Evolutionary conservation across 331 rosid species (phyloP).

Genomic region (Quercus tomentella): DNA sequence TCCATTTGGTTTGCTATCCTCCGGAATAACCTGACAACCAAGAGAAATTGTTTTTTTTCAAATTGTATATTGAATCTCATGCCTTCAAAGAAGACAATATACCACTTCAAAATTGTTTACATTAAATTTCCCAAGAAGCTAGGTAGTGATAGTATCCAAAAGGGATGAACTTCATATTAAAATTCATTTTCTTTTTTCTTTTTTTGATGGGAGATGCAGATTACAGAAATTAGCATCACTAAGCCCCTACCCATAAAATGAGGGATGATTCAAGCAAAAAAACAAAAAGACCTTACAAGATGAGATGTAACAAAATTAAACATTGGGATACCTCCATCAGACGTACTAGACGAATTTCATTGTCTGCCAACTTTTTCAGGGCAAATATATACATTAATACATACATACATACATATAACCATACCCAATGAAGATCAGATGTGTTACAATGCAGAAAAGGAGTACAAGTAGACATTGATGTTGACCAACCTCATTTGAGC

Average conservation of each 20-base stretch:
- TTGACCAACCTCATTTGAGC: constrained; percentile 75
- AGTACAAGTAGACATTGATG: constrained; percentile 6
- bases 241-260: neutral
- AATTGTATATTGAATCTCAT: neutral
- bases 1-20: constrained; percentile 63
- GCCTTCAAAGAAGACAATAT: neutral
- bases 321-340: neutral
- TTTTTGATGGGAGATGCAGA: neutral
- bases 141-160: neutral
- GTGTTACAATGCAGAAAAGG: constrained; percentile 1
- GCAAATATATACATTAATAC: neutral
- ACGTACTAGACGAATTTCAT: constrained; percentile 3
- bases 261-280: neutral
- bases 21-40: constrained; percentile 50
- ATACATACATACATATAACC: neutral
- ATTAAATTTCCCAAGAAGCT: neutral
- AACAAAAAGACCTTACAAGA: neutral
- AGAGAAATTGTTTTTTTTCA: neutral
- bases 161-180: constrained; percentile 2
- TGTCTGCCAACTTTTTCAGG: constrained; percentile 13
- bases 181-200: neutral
- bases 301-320: neutral
- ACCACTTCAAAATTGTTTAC: constrained; percentile 13
- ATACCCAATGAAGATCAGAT: constrained; percentile 13
- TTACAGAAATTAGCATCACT: neutral